These are phyloP conservation scores for Ajuga chamaepitys DNA, from an alignment of 257 asterid genomes.

Conservation along the genomic window DNA sequence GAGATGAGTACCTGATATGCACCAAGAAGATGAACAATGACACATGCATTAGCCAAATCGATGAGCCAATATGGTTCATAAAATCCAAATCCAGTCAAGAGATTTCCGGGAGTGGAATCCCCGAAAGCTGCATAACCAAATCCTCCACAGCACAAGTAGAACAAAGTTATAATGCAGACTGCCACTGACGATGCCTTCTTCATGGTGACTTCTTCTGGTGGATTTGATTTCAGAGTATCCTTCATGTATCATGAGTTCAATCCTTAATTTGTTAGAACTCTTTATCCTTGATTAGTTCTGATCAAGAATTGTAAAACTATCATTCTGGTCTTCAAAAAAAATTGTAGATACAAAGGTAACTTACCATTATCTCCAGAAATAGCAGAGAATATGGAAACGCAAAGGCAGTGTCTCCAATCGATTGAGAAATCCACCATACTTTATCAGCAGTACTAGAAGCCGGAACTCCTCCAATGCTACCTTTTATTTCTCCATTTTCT, in stretches of 20 bases:
- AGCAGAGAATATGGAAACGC: constrained; percentile 58
- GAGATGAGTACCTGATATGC: constrained; percentile 11
- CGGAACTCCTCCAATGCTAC: constrained; percentile 51
- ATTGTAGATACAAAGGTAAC: neutral
- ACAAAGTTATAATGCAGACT: neutral
- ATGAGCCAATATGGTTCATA: constrained; percentile 14
- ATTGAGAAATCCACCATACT: constrained; percentile 54
- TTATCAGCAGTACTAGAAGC: constrained; percentile 26
- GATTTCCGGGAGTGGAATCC: constrained; percentile 18
- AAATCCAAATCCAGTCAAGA: constrained; percentile 22
- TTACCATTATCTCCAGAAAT: constrained; percentile 68
- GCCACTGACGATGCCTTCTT: constrained; percentile 7
- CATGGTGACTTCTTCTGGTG: constrained; percentile 2
- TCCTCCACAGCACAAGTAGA: constrained; percentile 5
- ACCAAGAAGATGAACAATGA: constrained; percentile 9
- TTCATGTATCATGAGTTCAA: neutral
- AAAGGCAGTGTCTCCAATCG: constrained; percentile 67
- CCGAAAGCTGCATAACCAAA: constrained; percentile 17
- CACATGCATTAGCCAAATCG: constrained; percentile 11
- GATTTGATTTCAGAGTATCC: constrained; percentile 17
- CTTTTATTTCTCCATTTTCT: constrained; percentile 62
- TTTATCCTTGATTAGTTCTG: neutral
- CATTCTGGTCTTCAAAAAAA: neutral
- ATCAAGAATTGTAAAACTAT: neutral
- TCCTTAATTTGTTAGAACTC: neutral